Base-by-base conservation (phyloP, 768 basidiomycete species). In the Coprinopsis marcescibilis region DNA sequence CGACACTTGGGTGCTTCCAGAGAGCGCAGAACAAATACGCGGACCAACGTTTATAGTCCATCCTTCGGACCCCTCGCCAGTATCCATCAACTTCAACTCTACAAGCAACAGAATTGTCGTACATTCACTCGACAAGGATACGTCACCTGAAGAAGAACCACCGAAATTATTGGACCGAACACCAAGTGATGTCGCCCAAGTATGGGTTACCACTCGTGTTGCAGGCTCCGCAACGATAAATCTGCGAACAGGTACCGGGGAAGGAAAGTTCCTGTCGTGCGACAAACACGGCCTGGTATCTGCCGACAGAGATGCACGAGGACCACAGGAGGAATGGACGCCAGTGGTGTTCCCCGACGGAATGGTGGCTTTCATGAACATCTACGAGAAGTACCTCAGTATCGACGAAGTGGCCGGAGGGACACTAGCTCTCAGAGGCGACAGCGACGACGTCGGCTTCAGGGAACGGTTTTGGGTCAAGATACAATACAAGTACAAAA, bases 261-360 rank as follows among this genome's bases (percentile, higher is more conserved):
- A 87, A 60, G 89, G 89, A 8, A 92, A 92, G 65, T 96, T 93
- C 62, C 67, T 96, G 38, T 90, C 88, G 6, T 89, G 85, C 65
- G 89, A 94, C 67, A 75, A 82, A 51, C 81, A 89, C 56, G 92
- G 92, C 5, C 69, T 91, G 15, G 84, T 95, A 12, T 79, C 83
- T 52, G 83, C 87, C 35, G 85, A 89, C 59, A 73, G 88, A 37
- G 92, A 96, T 58, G 92, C 92, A 21, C 77, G 92, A 25, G 93
- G 92, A 1, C 86, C 89, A 3, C 89, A 95, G 63, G 92, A 96
- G 63, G 92, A 94, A 64, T 96, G 91, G 89, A 87, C 85, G 2
- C 85, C 91, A 13, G 77, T 90, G 20, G 69, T 92, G 46, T 64
- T 89, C 19, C 80, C 86, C 8, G 88, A 87, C 51, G 89, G 88